Evolutionary conservation across 208 protist species (phyloP).

Genomic region (Phytomonas serpens): DNA sequence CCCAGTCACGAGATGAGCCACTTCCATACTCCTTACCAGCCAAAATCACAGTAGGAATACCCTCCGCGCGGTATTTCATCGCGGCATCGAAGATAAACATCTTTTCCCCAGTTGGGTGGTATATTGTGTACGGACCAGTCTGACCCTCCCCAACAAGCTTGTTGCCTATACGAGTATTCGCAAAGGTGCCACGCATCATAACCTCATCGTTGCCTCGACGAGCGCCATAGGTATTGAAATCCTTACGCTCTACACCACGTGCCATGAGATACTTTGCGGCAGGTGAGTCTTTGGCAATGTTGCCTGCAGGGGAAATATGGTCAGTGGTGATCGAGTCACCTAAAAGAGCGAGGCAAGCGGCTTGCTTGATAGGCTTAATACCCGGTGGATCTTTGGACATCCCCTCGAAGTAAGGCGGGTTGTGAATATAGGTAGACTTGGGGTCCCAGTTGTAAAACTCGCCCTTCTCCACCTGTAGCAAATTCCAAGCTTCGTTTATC

Average conservation of each 20-base stretch:
- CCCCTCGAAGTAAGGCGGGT: conserved; percentile 93
- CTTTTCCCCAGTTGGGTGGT: conserved; percentile 88
- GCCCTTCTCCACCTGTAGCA: conserved; percentile 73
- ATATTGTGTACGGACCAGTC: conserved; percentile 88
- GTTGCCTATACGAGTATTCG: conserved; percentile 93
- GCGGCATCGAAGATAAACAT: conserved; percentile 94
- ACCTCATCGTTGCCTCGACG: conserved; percentile 95
- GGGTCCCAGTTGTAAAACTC: conserved; percentile 93
- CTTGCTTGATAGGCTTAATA: conserved; percentile 60
- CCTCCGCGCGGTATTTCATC: conserved; percentile 77
- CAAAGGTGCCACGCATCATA: conserved; percentile 96
- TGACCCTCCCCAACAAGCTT: conserved; percentile 84
- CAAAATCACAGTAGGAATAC: conserved; percentile 83
- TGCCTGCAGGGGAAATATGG: conserved; percentile 95
- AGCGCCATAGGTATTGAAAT: conserved; percentile 96
- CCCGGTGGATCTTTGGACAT: conserved; percentile 54
- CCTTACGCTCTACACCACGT: conserved; percentile 78
- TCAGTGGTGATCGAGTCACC: conserved; percentile 96
- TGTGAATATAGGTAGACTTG: conserved; percentile 94
- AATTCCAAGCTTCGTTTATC: conserved; percentile 90
- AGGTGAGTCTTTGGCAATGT: conserved; percentile 92
- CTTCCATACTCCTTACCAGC: conserved; percentile 95
- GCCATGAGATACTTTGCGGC: conserved; percentile 84
- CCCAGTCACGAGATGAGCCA: conserved; percentile 95
- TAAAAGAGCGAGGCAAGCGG: conserved; percentile 85